These are phyloP conservation scores for Scutellaria baicalensis DNA, from an alignment of 257 asterid genomes.

Conservation along the genomic window DNA sequence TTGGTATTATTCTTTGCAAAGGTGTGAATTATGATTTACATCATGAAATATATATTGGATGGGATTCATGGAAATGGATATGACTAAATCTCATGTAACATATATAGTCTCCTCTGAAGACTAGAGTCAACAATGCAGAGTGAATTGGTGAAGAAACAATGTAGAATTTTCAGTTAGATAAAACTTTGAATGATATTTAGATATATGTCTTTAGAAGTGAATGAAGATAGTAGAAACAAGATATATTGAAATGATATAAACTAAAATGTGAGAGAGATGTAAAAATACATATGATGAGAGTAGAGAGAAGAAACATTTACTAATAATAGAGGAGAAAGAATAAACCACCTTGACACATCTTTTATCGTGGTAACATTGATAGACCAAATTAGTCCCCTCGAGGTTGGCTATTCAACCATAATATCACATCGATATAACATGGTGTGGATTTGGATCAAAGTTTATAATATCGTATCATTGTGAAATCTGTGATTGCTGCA, in stretches of 20 bases:
- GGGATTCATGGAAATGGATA: neutral
- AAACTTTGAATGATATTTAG: neutral
- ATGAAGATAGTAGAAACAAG: no score
- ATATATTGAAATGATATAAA: neutral
- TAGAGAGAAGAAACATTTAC: neutral
- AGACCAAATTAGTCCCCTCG: no score
- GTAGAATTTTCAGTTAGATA: neutral
- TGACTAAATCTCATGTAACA: neutral
- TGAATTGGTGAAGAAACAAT: neutral
- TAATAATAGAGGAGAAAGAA: neutral
- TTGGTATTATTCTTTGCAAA: neutral
- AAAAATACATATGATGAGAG: neutral
- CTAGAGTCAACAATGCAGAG: neutral
- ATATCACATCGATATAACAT: no score
- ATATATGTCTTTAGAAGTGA: no score
- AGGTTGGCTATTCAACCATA: neutral
- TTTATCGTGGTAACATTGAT: neutral
- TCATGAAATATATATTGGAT: neutral
- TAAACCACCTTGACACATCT: neutral
- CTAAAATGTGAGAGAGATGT: neutral
- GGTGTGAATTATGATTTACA: neutral
- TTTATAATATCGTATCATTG: no score
- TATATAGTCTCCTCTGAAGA: no score
- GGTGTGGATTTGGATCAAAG: no score
- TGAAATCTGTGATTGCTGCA: no score